Evolutionary conservation across 345 rosid species (phyloP).

Genomic region (Anacardium occidentale): DNA sequence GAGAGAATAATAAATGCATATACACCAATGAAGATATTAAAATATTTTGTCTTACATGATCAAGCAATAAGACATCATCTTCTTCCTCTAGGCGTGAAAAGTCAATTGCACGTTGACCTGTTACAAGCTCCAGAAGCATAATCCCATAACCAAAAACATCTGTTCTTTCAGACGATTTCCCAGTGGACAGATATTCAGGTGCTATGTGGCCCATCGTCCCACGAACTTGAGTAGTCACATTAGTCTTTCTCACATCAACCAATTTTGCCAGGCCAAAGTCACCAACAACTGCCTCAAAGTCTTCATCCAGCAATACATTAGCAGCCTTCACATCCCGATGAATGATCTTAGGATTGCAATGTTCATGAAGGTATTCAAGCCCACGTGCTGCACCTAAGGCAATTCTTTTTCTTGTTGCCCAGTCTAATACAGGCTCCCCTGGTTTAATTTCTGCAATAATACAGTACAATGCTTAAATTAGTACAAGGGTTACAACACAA

Average conservation of each 20-base stretch:
- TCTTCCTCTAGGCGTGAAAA: constrained; percentile 96
- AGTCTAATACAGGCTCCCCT: constrained; percentile 71
- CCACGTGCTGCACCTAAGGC: constrained; percentile 96
- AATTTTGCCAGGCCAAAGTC: constrained; percentile 95
- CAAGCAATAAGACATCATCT: constrained; percentile 89
- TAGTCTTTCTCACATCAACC: constrained; percentile 83
- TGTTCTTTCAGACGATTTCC: constrained; percentile 92
- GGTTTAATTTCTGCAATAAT: constrained; percentile 70
- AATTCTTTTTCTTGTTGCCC: constrained; percentile 79
- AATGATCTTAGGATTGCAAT: constrained; percentile 94
- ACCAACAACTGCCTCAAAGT: constrained; percentile 96
- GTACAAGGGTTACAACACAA: not conserved
- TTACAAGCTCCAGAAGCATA: constrained; percentile 95
- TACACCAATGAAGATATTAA: constrained; percentile 1
- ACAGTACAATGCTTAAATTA: not conserved
- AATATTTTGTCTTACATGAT: constrained; percentile 56
- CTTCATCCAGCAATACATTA: constrained; percentile 84
- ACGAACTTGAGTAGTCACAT: constrained; percentile 95
- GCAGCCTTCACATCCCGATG: constrained; percentile 99
- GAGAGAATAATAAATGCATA: constrained; percentile 4
- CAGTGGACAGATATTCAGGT: constrained; percentile 93
- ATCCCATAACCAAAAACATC: constrained; percentile 98
- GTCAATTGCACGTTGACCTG: constrained; percentile 98
- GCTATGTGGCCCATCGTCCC: constrained; percentile 99
- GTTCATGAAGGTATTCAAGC: constrained; percentile 94